Evolutionary conservation across 169 alveolate species (phyloP).

Genomic region (Eimeria sp.): DNA sequence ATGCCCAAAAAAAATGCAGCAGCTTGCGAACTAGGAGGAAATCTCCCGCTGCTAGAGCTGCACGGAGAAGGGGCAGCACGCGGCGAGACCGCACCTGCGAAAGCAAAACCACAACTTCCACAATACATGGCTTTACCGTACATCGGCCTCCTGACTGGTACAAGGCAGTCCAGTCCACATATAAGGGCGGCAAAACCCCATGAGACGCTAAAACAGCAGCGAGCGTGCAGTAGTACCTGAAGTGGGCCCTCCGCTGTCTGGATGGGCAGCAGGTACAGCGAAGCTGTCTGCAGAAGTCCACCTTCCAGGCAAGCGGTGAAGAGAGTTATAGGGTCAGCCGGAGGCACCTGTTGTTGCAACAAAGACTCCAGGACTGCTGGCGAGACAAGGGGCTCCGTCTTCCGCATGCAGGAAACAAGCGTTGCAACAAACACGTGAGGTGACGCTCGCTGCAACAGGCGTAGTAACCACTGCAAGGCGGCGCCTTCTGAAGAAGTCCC

Average conservation of each 20-base stretch:
- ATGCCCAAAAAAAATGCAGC: slow-evolving; percentile 55
- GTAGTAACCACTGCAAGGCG: slow-evolving; percentile 39
- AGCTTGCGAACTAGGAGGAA: slow-evolving; percentile 54
- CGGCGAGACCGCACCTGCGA: slow-evolving; percentile 43
- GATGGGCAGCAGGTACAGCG: slow-evolving; percentile 69
- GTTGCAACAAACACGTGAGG: slow-evolving; percentile 55
- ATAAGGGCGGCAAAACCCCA: not conserved
- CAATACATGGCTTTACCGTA: not conserved
- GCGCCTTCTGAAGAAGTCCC: slow-evolving; percentile 21
- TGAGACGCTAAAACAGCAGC: not conserved
- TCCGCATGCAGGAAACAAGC: slow-evolving; percentile 69
- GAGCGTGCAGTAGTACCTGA: slow-evolving; percentile 14
- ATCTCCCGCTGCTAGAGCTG: slow-evolving; percentile 60
- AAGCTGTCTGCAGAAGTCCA: slow-evolving; percentile 73
- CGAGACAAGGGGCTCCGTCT: slow-evolving; percentile 70
- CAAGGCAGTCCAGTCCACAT: not conserved
- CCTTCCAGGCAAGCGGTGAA: slow-evolving; percentile 30
- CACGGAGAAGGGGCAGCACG: slow-evolving; percentile 66
- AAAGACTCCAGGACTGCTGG: slow-evolving; percentile 59
- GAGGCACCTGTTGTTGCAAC: slow-evolving; percentile 43
- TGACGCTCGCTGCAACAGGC: slow-evolving; percentile 15
- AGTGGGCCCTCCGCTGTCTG: slow-evolving; percentile 75
- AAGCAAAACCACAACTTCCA: not conserved
- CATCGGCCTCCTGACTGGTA: not conserved
- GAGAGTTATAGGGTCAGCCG: slow-evolving; percentile 43